A percentile compares a stretch with the other conserved stretches of the same genome.
Evolutionary conservation across 176 grass and related monocot species (phyloP).

Genomic region (Rhynchospora breviuscula): DNA sequence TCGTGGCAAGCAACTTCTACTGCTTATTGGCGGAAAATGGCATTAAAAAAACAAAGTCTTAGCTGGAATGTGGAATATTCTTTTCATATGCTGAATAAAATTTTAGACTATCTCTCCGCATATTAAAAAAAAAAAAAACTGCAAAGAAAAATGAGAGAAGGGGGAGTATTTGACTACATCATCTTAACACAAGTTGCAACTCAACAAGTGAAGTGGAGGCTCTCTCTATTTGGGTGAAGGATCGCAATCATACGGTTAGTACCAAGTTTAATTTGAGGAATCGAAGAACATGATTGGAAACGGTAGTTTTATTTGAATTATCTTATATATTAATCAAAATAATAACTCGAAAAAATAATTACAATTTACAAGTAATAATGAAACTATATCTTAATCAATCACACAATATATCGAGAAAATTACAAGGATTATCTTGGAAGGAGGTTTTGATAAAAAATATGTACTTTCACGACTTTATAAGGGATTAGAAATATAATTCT

Average conservation of each 20-base stretch:
- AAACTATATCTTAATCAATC: not conserved
- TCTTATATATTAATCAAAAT: not conserved
- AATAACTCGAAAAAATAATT: no score
- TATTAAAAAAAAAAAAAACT: not conserved
- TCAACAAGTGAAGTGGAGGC: no score
- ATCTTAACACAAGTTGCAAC: no score
- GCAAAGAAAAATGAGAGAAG: not conserved
- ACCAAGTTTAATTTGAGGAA: not conserved
- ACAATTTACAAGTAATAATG: not conserved
- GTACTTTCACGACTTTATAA: no score
- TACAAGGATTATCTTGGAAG: not conserved
- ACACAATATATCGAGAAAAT: not conserved
- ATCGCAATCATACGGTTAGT: no score
- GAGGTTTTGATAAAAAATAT: no score
- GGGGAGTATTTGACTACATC: not conserved
- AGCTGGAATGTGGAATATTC: not conserved
- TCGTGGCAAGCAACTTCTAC: not conserved
- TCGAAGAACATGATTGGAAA: not conserved
- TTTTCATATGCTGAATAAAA: not conserved
- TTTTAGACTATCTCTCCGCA: not conserved
- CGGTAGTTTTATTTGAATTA: not conserved
- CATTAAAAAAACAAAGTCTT: not conserved
- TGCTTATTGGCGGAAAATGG: not conserved
- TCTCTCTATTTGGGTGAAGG: no score
- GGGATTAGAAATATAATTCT: no score